Percentiles rank a stretch among this genome's conserved stretches.
These are phyloP conservation scores for Capronia americana DNA, from an alignment of 2,329 filamentous ascomycete species.

Conservation along the genomic window DNA sequence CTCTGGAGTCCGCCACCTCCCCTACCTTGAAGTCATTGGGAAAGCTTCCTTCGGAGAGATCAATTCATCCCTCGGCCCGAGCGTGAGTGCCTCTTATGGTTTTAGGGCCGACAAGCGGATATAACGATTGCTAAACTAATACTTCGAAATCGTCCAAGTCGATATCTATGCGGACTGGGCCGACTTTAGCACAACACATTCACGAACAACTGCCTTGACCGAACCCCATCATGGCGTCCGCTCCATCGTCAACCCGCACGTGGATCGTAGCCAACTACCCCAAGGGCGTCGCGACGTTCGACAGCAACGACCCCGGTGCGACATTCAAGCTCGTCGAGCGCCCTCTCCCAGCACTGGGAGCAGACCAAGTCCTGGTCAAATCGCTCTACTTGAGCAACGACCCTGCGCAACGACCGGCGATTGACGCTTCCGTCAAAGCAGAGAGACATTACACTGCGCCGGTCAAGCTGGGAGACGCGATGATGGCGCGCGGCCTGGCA, in stretches of 20 bases:
- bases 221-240: constrained; percentile 20
- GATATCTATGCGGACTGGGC: not conserved
- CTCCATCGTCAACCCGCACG: constrained; percentile 29
- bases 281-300: constrained; percentile 30
- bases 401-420: constrained; percentile 60
- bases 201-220: not conserved
- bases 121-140: not conserved
- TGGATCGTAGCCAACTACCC: constrained; percentile 35
- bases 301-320: constrained; percentile 15
- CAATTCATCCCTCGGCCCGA: constrained; percentile 4
- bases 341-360: constrained; percentile 39
- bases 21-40: not conserved
- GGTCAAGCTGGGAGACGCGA: constrained; percentile 49
- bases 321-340: constrained; percentile 35
- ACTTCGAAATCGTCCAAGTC: not conserved
- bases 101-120: not conserved
- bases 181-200: not conserved
- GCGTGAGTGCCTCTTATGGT: not conserved
- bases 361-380: constrained; percentile 56
- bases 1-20: not conserved
- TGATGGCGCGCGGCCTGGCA: constrained; percentile 47
- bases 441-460: constrained; percentile 56
- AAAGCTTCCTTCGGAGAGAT: not conserved
- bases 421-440: constrained; percentile 43
- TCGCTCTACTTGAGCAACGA: constrained; percentile 59